A percentile compares a stretch with the other conserved stretches of the same genome.
These are phyloP conservation scores for Blastobotrys arbuscula DNA, from an alignment of 1,139 yeast species.

Conservation along the genomic window DNA sequence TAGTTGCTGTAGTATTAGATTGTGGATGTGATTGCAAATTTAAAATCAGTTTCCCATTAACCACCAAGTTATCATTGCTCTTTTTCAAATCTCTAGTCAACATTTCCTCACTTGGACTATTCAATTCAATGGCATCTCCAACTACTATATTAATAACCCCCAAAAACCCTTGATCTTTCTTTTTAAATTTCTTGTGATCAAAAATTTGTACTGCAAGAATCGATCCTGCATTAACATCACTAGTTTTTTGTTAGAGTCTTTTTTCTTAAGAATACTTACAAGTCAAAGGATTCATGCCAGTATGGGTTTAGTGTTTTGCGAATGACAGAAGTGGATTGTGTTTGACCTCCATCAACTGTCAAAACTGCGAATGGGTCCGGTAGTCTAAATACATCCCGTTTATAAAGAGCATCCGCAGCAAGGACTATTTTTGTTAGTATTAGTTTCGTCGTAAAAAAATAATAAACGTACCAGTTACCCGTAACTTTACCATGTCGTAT, in stretches of 20 bases:
- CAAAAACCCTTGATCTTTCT: constrained; percentile 97
- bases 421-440: constrained; percentile 43
- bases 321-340: constrained; percentile 90
- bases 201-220: constrained; percentile 90
- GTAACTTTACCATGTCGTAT: constrained; percentile 2
- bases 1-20: constrained; percentile 25
- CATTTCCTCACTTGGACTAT: constrained; percentile 61
- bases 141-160: constrained; percentile 92
- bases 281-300: constrained; percentile 90
- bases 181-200: constrained; percentile 94
- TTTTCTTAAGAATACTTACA: constrained; percentile 19
- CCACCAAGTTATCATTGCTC: constrained; percentile 86
- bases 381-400: constrained; percentile 78
- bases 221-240: constrained; percentile 72
- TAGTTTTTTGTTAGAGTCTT: background rate
- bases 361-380: constrained; percentile 98
- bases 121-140: constrained; percentile 81
- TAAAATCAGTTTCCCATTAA: constrained; percentile 84
- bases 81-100: constrained; percentile 88
- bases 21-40: constrained; percentile 41
- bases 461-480: constrained; percentile 9
- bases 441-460: background rate
- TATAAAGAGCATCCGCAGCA: constrained; percentile 93
- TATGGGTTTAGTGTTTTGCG: constrained; percentile 93
- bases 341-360: constrained; percentile 94